Evolutionary conservation across 176 grass and related monocot genomes (phyloP), one percentile per base, ranked within the genome.

Genomic region (Puccinellia tenuiflora): DNA sequence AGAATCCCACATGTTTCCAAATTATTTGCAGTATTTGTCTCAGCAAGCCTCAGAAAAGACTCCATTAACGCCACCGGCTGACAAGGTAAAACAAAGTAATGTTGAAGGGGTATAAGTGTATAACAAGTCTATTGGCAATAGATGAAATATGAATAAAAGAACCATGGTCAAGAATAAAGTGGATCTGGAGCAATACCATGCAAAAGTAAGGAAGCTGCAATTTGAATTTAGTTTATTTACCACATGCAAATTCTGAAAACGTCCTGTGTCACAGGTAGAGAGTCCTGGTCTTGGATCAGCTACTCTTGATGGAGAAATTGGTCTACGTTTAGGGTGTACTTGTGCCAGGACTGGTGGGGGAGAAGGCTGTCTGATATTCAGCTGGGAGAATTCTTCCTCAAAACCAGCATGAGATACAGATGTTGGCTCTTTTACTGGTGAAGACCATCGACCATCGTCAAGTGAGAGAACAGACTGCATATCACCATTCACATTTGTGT

Each of bases 1-100:
- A 98, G 96, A 93, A 98, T 89, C 45, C 96, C 96, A 87, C 96
- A 98, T 29, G 96, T 98, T 90, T 98, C 96, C 78, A 98, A 90
- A 95, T 98, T 98, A 64, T 83, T 98, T 66, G 77, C 60, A 63
- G 96, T 98, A 77, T 98, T 98, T 79, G 84, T 74, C 76, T 95
- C 93, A 35, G 96, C 91, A 75, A 98, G 87, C 83, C 91, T 91
- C 85, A 98, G 74, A 86, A 98, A 98, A 72, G 81, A 90, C 83
- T 98, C 92, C 96, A 98, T 91, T 91, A 98, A 73, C 40, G 87
- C 75, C 74, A 98, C 87, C 30, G 96, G 96, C 96, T 98, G 87
- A 80, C 38, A 95, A 61, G 63, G 68, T 54, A 72, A 81, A 78
- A 54, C 21, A 54, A 83, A 69, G 62, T 64, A 76, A 39, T 15